Base-by-base conservation (phyloP, 1,284 basidiomycete species). In the Chalciporus sp. region DNA sequence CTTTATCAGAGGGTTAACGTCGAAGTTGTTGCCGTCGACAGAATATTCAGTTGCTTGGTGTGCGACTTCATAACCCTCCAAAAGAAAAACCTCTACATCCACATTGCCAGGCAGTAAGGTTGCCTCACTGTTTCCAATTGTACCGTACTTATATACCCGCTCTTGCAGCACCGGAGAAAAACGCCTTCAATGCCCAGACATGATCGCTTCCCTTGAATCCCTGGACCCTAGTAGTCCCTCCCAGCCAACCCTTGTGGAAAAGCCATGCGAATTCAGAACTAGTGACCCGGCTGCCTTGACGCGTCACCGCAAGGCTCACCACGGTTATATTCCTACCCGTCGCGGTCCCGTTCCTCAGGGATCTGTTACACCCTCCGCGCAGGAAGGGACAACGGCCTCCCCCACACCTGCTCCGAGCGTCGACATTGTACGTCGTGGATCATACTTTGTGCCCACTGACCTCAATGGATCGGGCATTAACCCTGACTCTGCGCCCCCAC, bases 141-240 rank as follows among this genome's bases (percentile, higher is more conserved):
- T 9, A 26, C 41, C 3, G 11, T n/a, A 7, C 2, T 10, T 4
- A 17, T 7, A 39, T 52, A 5, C 7, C 40, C 12, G 28, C 10
- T 7, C n/a, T 14, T 28, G 6, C 33, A 64, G 65, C 35, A 65
- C 62, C 1, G 62, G 61, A 0, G 55, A 49, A 35, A 55, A 52
- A 39, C 45, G 14, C 1, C 7, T 46, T 9, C 1, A 11, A 2
- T 64, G 62, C 19, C 52, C 56, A 12, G 41, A 59, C 37, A 28
- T 19, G 1, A 14, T 31, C 9, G 12, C 10, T 16, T 29, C 8
- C 20, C 12, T 47, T 7, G 26, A 16, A 1, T 3, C 14, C n/a
- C 16, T 10, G 4, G 40, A 40, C 7, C 6, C 14, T 1, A 35
- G 23, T 14, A 10, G 17, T 26, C 28, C 27, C 7, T 42, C 37